A percentile compares a stretch with the other conserved stretches of the same genome.
Evolutionary conservation across 306 rosid genomes (phyloP).

Genomic region (Malus asiatica): DNA sequence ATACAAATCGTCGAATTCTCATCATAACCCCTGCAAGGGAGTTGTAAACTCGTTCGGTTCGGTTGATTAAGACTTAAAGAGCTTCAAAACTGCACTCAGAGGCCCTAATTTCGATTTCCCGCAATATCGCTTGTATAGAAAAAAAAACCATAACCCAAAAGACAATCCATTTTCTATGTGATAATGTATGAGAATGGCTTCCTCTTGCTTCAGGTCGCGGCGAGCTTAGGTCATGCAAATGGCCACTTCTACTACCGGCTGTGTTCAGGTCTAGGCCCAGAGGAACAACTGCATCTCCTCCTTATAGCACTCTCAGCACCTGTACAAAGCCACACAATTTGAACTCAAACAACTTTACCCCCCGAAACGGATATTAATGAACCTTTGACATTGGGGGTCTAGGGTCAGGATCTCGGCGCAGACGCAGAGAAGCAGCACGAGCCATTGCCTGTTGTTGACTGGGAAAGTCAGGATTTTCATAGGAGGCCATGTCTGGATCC

Average conservation of each 20-base stretch:
- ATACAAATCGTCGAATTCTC: not conserved
- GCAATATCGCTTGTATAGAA: not conserved
- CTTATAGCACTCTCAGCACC: constrained; percentile 89
- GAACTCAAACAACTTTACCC: not conserved
- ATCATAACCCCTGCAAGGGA: not conserved
- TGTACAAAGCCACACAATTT: constrained; percentile 19
- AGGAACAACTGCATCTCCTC: constrained; percentile 59
- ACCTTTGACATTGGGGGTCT: constrained; percentile 96
- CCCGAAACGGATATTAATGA: not conserved
- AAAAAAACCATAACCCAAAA: constrained; percentile 1
- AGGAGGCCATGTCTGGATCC: constrained; percentile 48
- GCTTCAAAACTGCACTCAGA: too few relatives aligned
- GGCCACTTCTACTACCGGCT: constrained; percentile 71
- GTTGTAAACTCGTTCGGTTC: too few relatives aligned
- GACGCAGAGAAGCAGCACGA: constrained; percentile 82
- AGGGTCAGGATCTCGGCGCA: constrained; percentile 63
- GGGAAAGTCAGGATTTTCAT: constrained; percentile 49
- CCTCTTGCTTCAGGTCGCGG: constrained; percentile 38
- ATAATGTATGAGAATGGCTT: constrained; percentile 69
- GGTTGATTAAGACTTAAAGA: too few relatives aligned
- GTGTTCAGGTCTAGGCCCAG: constrained; percentile 56
- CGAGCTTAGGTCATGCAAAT: constrained; percentile 48
- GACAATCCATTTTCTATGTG: constrained; percentile 48
- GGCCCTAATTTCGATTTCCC: not conserved
- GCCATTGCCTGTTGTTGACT: constrained; percentile 68